Evolutionary conservation across 768 basidiomycete species (phyloP), one percentile per base, ranked within the genome.

Genomic region (Cystofilobasidium bisporidii): DNA sequence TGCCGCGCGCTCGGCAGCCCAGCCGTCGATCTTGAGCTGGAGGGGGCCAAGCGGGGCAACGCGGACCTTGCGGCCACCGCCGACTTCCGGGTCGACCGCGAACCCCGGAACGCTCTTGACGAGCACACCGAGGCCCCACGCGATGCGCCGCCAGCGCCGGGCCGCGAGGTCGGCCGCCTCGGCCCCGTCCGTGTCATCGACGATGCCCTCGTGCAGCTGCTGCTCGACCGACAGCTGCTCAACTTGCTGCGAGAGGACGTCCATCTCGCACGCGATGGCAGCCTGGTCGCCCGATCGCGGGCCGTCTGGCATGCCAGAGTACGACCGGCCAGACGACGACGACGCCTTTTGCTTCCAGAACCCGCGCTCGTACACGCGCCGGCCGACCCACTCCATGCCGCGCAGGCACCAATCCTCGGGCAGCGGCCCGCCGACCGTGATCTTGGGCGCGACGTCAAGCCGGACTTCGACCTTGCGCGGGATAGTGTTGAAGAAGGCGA

Each of bases 351-450:
- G 80, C 74, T 87, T 89, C 96, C 96, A 99, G 76, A 87, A 98
- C 0, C 93, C 94, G 47, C 89, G 84, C 76, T 94, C 91, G 75
- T 87, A 98, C 20, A 97, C 86, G 69, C 85, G 84, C 67, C 90
- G 82, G 9, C 89, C 87, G 4, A 90, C 87, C 96, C 96, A 99
- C 72, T 92, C 92, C 86, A 93, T 90, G 1, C 96, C 96, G 38
- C 96, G 83, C 71, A 97, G 75, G 73, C 88, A 89, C 91, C 93
- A 97, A 73, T 98, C 96, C 77, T 99, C 96, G 0, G 88, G 82
- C 1, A 98, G 79, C 0, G 89, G 86, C 26, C 83, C 78, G 69
- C 84, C 86, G 18, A 84, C 84, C 55, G 89, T 80, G 80, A 92
- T 84, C 28, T 78, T 76, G 28, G 79, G 75, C 80, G 85, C 70